Percentiles rank a stretch among this genome's conserved stretches.
These are phyloP conservation scores for Pseudohalonectria lignicola DNA, from an alignment of 2,329 filamentous ascomycete genomes.

Conservation along the genomic window DNA sequence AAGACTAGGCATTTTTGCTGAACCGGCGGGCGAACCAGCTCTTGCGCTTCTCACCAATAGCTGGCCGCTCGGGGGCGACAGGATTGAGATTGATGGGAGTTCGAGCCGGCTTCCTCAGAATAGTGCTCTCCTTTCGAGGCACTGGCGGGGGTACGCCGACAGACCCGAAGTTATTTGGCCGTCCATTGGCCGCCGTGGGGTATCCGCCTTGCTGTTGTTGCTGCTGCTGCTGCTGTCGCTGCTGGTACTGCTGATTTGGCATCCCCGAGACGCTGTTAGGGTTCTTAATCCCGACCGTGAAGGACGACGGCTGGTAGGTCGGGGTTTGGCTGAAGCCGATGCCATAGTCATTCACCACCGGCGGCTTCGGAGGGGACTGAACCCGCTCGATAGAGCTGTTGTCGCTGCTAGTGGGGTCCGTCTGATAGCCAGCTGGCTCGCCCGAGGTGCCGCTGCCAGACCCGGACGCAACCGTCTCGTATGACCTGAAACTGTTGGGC, in stretches of 20 bases:
- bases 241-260: no score
- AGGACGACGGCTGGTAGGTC: slow-evolving; percentile 28
- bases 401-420: slow-evolving; percentile 78
- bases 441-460: slow-evolving; percentile 60
- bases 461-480: slow-evolving; percentile 77
- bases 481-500: slow-evolving; percentile 63
- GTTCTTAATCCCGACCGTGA: slow-evolving; percentile 19
- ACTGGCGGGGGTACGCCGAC: slow-evolving; percentile 15
- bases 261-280: slow-evolving; percentile 11
- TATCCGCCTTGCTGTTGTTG: no score
- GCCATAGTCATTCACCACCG: slow-evolving; percentile 54
- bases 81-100: not conserved
- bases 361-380: slow-evolving; percentile 42
- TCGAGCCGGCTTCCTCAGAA: slow-evolving; percentile 13
- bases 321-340: slow-evolving; percentile 39
- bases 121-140: slow-evolving; percentile 18
- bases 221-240: slow-evolving; percentile 2
- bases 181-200: no score
- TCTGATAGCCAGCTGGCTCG: slow-evolving; percentile 70
- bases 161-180: no score
- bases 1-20: slow-evolving; percentile 43
- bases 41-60: slow-evolving; percentile 60
- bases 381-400: slow-evolving; percentile 82
- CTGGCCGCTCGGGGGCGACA: slow-evolving; percentile 14
- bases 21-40: slow-evolving; percentile 83